phyloP scores from a whole-genome alignment of 257 asterid species.

The Leptodermis oblonga region DNA sequence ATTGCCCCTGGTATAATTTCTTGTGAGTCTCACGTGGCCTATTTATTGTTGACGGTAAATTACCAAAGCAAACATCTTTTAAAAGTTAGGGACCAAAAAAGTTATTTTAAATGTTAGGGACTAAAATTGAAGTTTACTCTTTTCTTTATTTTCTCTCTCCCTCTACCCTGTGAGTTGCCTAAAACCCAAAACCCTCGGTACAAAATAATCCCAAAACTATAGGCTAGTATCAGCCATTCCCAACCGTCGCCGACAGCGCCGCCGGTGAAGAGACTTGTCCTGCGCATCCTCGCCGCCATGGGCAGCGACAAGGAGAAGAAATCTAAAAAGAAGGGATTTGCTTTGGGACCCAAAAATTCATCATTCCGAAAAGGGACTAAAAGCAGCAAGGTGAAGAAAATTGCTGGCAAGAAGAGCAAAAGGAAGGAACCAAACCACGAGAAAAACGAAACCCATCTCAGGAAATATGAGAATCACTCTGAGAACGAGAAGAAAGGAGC shows the following conservation, averaged over 20 bases:
- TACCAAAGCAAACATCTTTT: too few species aligned
- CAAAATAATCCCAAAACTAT: background rate
- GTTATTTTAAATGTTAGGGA: too few species aligned
- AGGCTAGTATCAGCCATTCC: background rate
- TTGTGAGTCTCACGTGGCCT: too few species aligned
- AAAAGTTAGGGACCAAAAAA: background rate
- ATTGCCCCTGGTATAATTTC: too few species aligned
- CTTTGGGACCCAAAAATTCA: slow-evolving; percentile 15
- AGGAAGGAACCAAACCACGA: background rate
- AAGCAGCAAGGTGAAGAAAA: slow-evolving; percentile 3
- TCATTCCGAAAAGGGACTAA: background rate
- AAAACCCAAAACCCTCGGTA: background rate
- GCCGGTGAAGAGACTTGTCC: background rate
- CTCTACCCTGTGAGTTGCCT: background rate
- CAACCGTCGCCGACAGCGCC: background rate
- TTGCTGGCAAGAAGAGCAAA: background rate
- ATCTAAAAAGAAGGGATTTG: background rate
- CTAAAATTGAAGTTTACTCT: background rate
- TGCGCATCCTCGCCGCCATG: background rate
- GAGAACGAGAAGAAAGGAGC: slow-evolving; percentile 8
- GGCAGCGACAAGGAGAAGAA: slow-evolving; percentile 14
- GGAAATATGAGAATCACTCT: background rate
- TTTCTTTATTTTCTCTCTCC: background rate
- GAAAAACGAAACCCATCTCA: background rate
- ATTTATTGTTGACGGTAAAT: too few species aligned